These are phyloP conservation scores for Deinandra increscens DNA, from an alignment of 129 eudicot species.

Conservation along the genomic window DNA sequence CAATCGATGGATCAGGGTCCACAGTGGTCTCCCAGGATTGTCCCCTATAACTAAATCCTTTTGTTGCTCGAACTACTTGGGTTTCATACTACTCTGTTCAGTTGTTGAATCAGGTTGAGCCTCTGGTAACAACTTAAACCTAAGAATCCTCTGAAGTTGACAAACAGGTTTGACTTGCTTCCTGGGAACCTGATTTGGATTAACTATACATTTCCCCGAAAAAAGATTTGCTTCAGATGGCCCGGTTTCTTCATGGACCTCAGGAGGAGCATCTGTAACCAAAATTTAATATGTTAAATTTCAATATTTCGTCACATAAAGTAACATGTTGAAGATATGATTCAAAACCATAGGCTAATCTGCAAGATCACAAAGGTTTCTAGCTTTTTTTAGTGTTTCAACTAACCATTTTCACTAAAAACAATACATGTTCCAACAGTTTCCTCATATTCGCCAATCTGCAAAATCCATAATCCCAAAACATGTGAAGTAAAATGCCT, in stretches of 20 bases:
- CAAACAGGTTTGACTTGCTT: conserved; percentile 64
- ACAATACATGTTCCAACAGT: conserved; percentile 78
- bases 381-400: not conserved
- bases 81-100: conserved; percentile 19
- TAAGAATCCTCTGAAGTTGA: conserved; percentile 59
- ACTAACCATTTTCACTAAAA: conserved; percentile 70
- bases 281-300: not conserved
- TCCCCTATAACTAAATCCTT: not conserved
- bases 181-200: conserved; percentile 40
- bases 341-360: conserved; percentile 1
- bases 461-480: conserved; percentile 18
- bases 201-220: conserved; percentile 38
- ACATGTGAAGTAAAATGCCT: not conserved
- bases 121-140: conserved; percentile 47
- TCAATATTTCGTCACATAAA: not conserved
- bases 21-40: no score
- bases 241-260: conserved; percentile 53
- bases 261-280: conserved; percentile 53
- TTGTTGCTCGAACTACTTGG: not conserved
- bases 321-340: not conserved
- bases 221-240: conserved; percentile 58
- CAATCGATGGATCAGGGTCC: no score
- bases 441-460: conserved; percentile 86
- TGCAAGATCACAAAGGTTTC: conserved; percentile 4
- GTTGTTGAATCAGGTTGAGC: conserved; percentile 16